Evolutionary conservation across 257 asterid species (phyloP), one percentile per base, ranked within the genome.

Genomic region (Solanum sparsipilum): DNA sequence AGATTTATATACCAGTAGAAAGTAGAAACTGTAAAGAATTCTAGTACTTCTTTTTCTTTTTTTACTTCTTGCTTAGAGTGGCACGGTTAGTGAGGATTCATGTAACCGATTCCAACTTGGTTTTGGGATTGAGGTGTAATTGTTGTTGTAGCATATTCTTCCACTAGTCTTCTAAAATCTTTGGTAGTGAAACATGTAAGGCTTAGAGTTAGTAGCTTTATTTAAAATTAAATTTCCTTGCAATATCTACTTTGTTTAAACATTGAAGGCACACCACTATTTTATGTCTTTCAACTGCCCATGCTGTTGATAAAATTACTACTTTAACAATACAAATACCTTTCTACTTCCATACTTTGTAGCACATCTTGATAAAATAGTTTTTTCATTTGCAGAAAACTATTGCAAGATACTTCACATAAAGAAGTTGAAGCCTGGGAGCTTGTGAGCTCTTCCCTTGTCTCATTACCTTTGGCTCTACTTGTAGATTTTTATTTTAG

Each of bases 381-480:
- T 18, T 82, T 48, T 38, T 48, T 5, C 1, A 82, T 27, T 18
- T 86, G 72, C 98, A 97, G 99, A 88, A 90, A 93, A 89, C 91
- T 92, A 23, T 46, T 93, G 88, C 92, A 82, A 70, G 90, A 91
- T 87, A 44, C 88, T 86, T 70, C 92, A 63, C 88, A 90, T 41
- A 89, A 87, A 84, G 90, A 88, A 88, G 68, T 96, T 75, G 98
- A 94, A 65, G 96, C 93, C 41, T 97, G 98, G 99, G 98, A 93
- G 93, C 97, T 97, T 56, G 99, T 90, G 89, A 88, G 93, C 87
- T 74, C 13, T 32, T 58, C 23, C 41, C 71, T 48, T 13, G 48
- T 31, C 86, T 82, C 86, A 0, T 48, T 48, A 29, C 29, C 12
- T 18, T 13, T 27, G 29, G 16, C 5, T 5, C 76, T 70, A 27